phyloP scores from a whole-genome alignment of 331 rosid species.

The Prunus yedoensis region DNA sequence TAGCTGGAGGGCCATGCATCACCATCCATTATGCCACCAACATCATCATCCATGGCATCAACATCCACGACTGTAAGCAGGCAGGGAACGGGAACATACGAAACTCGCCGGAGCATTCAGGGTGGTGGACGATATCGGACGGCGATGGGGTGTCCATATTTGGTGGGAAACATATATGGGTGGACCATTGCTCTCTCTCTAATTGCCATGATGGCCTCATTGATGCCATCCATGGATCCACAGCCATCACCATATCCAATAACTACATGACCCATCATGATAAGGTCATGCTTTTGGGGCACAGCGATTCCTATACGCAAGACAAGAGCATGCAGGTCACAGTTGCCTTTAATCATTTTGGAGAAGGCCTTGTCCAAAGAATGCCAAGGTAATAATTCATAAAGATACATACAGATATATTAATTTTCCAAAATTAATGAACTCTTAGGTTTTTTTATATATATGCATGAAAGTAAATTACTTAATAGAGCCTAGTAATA shows the following conservation, averaged over 20 bases:
- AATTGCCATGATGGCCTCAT: slow-evolving; percentile 77
- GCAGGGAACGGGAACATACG: slow-evolving; percentile 50
- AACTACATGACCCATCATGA: slow-evolving; percentile 85
- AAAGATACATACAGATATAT: too few relatives aligned
- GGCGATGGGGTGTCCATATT: slow-evolving; percentile 75
- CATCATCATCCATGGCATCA: slow-evolving; percentile 67
- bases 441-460: not conserved
- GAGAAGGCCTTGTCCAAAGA: slow-evolving; percentile 92
- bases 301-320: slow-evolving; percentile 62
- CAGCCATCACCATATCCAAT: slow-evolving; percentile 71
- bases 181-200: slow-evolving; percentile 74
- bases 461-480: too few relatives aligned
- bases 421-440: too few relatives aligned
- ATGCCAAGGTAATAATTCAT: slow-evolving; percentile 70
- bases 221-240: slow-evolving; percentile 79
- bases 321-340: slow-evolving; percentile 79
- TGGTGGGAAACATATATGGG: slow-evolving; percentile 55
- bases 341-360: slow-evolving; percentile 78
- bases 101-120: slow-evolving; percentile 62
- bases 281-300: slow-evolving; percentile 85
- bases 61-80: slow-evolving; percentile 73
- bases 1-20: slow-evolving; percentile 65
- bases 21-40: slow-evolving; percentile 62
- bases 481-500: too few relatives aligned
- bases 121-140: slow-evolving; percentile 67